phyloP scores from a whole-genome alignment of 1,139 yeast species.

The Yamadazyma taylorii region DNA sequence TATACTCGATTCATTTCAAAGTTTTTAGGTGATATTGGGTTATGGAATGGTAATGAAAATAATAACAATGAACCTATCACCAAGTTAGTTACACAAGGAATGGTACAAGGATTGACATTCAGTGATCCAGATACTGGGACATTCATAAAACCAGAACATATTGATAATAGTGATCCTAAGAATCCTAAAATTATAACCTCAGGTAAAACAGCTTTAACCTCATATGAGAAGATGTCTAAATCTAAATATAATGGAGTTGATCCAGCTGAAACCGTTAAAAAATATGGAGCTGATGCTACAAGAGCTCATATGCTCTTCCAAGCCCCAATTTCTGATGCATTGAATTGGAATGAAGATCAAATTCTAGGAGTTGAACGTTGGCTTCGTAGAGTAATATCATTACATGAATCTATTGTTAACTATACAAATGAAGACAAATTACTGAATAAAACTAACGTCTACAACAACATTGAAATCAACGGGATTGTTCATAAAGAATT shows the following conservation, averaged over 20 bases:
- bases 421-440: slow-evolving; percentile 2
- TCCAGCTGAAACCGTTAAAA: slow-evolving; percentile 72
- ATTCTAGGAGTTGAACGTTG: slow-evolving; percentile 87
- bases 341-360: slow-evolving; percentile 88
- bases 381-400: slow-evolving; percentile 61
- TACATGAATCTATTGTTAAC: slow-evolving; percentile 26
- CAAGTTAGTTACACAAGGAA: slow-evolving; percentile 86
- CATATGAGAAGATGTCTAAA: slow-evolving; percentile 93
- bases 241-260: slow-evolving; percentile 94
- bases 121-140: slow-evolving; percentile 70
- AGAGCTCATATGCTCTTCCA: slow-evolving; percentile 93
- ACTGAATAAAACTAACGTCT: slow-evolving; percentile 1
- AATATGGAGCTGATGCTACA: slow-evolving; percentile 91
- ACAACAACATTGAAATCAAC: slow-evolving; percentile 22
- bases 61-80: slow-evolving; percentile 76
- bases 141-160: slow-evolving; percentile 76
- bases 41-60: slow-evolving; percentile 43
- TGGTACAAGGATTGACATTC: slow-evolving; percentile 93
- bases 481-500: slow-evolving; percentile 18
- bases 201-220: slow-evolving; percentile 51
- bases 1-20: slow-evolving; percentile 85
- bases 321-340: slow-evolving; percentile 80
- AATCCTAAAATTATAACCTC: slow-evolving; percentile 49
- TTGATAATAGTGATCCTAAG: slow-evolving; percentile 35
- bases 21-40: slow-evolving; percentile 61